Evolutionary conservation across 1,139 yeast species (phyloP), one percentile per base, ranked within the genome.

Genomic region (Tardiomyces blankii): DNA sequence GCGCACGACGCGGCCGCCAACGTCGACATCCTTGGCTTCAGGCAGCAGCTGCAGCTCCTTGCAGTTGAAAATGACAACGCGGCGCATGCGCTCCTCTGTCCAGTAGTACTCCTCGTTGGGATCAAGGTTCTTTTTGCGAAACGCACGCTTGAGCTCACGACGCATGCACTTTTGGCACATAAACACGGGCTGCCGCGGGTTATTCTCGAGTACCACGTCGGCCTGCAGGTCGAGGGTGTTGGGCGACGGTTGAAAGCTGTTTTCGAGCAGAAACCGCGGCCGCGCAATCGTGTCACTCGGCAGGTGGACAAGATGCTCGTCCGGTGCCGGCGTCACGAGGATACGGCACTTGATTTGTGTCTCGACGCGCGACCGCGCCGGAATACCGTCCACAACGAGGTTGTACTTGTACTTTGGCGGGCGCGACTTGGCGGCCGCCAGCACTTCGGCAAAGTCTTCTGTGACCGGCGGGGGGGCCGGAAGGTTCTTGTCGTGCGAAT

Each of bases 121-220:
- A 38, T 74, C 70, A 27, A 87, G 88, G 5, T 79, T 74, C 89
- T 78, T 72, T 91, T 81, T 48, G 38, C 72, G 57, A 43, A 91
- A 83, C 1, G 97, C 97, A 55, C 98, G 75, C 65, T 89, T 86
- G 59, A 85, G 84, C 64, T 91, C 97, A 56, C 98, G 74, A 60
- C 86, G 82, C 56, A 88, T 80, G 69, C 98, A 91, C 57, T 93
- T 77, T 23, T 80, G 62, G 66, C 98, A 91, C 52, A 87, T 88
- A 56, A 78, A 78, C 54, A 95, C 84, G 7, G 83, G 77, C 39
- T 51, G 47, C 9, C 41, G 39, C 2, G 68, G 64, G 30, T 52
- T 53, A 42, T 62, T 59, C 38, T 67, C 64, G 32, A 70, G 62
- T 50, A 69, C 62, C 57, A 69, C 70, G 42, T 65, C 63, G 2